These are phyloP conservation scores for Micromonas commoda DNA, from an alignment of 139 green algal species.

Conservation along the genomic window DNA sequence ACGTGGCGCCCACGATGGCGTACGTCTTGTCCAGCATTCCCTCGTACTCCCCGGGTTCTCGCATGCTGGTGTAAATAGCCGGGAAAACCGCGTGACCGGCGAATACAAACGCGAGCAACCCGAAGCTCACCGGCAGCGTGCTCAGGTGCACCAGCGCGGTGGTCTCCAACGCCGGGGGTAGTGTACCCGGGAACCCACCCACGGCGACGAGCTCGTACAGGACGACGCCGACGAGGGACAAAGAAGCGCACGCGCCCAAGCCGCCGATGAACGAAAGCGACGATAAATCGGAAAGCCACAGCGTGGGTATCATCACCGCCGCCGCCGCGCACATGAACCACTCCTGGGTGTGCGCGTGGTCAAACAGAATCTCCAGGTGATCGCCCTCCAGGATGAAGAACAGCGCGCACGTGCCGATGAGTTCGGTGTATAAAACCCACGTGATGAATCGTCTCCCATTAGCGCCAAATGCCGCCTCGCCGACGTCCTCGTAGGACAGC, in stretches of 20 bases:
- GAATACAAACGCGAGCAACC: conserved; percentile 70
- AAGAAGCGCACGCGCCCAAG: conserved; percentile 45
- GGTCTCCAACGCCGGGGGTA: conserved; percentile 22
- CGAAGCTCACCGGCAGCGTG: conserved; percentile 62
- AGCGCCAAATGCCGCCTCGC: conserved; percentile 50
- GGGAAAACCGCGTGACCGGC: conserved; percentile 67
- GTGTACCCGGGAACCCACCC: not conserved
- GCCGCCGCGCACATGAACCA: conserved; percentile 23
- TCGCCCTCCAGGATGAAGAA: conserved; percentile 60
- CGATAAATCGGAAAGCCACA: conserved; percentile 60
- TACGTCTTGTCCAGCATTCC: conserved; percentile 33
- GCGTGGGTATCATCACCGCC: conserved; percentile 58
- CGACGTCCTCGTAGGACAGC: conserved; percentile 35
- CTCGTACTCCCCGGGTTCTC: conserved; percentile 48
- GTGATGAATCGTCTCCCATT: conserved; percentile 48
- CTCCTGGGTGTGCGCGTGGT: not conserved
- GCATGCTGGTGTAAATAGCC: conserved; percentile 58
- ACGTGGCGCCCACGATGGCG: conserved; percentile 20
- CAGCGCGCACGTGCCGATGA: conserved; percentile 63
- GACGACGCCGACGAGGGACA: conserved; percentile 36
- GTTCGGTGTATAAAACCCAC: conserved; percentile 64
- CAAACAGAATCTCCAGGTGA: conserved; percentile 28
- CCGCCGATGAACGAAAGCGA: conserved; percentile 57
- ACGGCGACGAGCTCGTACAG: conserved; percentile 14
- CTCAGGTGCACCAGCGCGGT: conserved; percentile 44